Conservation (phyloP, 2,329 filamentous ascomycete genomes). For the Intubia oerlemansii region DNA sequence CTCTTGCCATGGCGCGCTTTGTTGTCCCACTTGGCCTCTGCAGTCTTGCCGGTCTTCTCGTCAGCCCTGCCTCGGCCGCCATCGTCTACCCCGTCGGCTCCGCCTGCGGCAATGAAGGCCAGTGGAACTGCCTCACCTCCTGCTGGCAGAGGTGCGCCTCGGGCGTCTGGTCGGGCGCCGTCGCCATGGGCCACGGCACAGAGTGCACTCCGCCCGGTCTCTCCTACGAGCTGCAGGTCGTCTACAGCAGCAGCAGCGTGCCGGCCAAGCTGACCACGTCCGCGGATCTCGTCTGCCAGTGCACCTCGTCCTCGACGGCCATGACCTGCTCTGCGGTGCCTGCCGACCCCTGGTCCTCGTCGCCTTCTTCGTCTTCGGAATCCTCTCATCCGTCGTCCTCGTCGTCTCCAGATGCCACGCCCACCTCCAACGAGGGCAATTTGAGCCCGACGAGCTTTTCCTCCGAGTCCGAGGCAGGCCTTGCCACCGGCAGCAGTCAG, state of each 20-base stretch:
- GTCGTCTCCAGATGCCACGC: too few species aligned
- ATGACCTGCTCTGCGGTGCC: neutral
- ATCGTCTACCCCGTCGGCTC: constrained; percentile 11
- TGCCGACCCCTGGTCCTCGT: neutral
- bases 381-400: neutral
- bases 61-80: neutral
- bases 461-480: too few species aligned
- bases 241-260: neutral
- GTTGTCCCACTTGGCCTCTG: too few species aligned
- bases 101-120: constrained; percentile 23
- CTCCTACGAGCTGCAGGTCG: constrained; percentile 16
- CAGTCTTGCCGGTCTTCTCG: neutral
- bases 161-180: constrained; percentile 23
- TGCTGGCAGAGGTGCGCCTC: constrained; percentile 28
- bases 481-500: too few species aligned
- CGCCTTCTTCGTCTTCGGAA: neutral
- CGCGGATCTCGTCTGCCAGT: neutral
- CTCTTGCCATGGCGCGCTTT: too few species aligned
- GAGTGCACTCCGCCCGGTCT: constrained; percentile 22
- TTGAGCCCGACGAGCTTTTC: too few species aligned
- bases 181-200: constrained; percentile 22
- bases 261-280: too few species aligned
- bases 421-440: neutral
- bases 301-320: neutral
- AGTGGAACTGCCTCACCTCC: constrained; percentile 30